Conservation (phyloP, 2,329 filamentous ascomycete genomes). For the Claviceps capensis region DNA sequence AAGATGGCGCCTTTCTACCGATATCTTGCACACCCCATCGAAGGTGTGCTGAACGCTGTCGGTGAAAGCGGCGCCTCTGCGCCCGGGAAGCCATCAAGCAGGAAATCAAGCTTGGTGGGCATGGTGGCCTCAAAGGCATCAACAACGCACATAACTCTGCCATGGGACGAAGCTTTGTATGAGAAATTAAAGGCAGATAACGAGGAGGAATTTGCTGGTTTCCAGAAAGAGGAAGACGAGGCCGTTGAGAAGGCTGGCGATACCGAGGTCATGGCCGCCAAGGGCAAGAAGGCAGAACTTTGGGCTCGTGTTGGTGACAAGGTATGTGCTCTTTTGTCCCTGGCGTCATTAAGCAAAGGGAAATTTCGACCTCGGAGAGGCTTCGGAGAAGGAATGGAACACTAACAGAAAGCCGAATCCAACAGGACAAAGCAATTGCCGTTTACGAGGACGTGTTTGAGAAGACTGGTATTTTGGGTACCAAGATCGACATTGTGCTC, state of each 20-base stretch:
- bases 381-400: not conserved
- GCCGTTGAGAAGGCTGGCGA: constrained; percentile 93
- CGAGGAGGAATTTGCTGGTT: constrained; percentile 59
- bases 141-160: constrained; percentile 51
- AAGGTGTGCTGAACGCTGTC: constrained; percentile 66
- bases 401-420: not conserved
- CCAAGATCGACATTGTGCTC: constrained; percentile 92
- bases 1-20: constrained; percentile 83
- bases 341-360: not conserved
- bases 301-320: constrained; percentile 95
- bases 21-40: constrained; percentile 67
- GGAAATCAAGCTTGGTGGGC: constrained; percentile 58
- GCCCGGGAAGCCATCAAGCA: constrained; percentile 44
- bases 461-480: constrained; percentile 92
- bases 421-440: constrained; percentile 81
- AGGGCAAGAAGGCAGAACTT: constrained; percentile 91
- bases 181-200: constrained; percentile 64
- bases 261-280: constrained; percentile 82
- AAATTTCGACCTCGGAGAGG: not conserved
- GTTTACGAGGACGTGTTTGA: constrained; percentile 89
- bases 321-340: constrained; percentile 32
- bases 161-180: constrained; percentile 88
- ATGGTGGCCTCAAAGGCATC: constrained; percentile 62
- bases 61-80: constrained; percentile 46
- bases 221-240: constrained; percentile 83